phyloP scores from a whole-genome alignment of 2,329 filamentous ascomycete species.

The Colletotrichum somersetense region DNA sequence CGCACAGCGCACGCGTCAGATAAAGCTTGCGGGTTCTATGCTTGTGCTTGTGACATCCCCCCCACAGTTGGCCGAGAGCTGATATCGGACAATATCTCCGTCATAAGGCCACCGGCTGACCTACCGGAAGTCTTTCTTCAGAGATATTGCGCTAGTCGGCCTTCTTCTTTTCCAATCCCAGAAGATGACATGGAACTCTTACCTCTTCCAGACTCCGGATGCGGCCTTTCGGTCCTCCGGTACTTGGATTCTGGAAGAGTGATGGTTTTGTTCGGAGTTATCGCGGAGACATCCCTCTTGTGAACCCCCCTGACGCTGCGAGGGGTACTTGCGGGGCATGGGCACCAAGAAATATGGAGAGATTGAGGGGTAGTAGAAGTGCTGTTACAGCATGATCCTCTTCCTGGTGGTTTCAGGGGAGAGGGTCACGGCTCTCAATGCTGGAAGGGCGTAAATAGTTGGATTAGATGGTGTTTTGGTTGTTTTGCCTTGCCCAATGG shows the following conservation, averaged over 20 bases:
- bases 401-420: not conserved
- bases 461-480: too few relatives aligned
- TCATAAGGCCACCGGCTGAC: not conserved
- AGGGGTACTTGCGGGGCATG: not conserved
- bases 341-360: not conserved
- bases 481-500: not conserved
- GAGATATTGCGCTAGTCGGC: not conserved
- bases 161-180: not conserved
- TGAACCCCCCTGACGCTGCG: not conserved
- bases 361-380: conserved; percentile 7
- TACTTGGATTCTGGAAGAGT: not conserved
- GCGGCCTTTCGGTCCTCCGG: not conserved
- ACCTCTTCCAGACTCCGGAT: not conserved
- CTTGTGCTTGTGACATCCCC: conserved; percentile 1
- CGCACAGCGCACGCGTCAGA: not conserved
- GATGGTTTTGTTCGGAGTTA: not conserved
- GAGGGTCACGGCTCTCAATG: not conserved
- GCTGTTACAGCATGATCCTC: not conserved
- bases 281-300: conserved; percentile 24
- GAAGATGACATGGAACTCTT: not conserved
- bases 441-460: not conserved
- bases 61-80: conserved; percentile 13
- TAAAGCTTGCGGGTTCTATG: not conserved
- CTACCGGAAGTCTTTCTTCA: not conserved
- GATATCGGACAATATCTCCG: not conserved